A percentile compares a stretch with the other conserved stretches of the same genome.
phyloP scores from a whole-genome alignment of 2,329 filamentous ascomycete genomes.

The Hypoxylon sp. region DNA sequence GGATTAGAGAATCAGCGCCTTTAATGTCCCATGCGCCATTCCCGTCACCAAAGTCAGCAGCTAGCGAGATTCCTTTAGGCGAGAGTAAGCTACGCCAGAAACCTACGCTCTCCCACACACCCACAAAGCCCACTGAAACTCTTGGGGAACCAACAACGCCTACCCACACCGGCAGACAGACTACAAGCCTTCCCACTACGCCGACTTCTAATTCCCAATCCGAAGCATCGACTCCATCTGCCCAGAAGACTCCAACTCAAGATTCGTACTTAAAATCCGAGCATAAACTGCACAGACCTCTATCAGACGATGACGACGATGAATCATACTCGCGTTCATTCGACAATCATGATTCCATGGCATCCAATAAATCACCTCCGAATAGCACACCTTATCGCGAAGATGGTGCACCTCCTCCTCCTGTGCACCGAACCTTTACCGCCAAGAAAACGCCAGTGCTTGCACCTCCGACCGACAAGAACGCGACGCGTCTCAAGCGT shows the following conservation, averaged over 20 bases:
- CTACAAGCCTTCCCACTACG: constrained; percentile 52
- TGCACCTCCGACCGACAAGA: constrained; percentile 65
- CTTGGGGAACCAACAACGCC: constrained; percentile 55
- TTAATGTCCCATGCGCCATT: constrained; percentile 47
- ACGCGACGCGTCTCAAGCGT: constrained; percentile 69
- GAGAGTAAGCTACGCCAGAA: constrained; percentile 54
- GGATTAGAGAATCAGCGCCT: constrained; percentile 55
- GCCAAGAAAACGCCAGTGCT: constrained; percentile 59
- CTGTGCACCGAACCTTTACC: constrained; percentile 65
- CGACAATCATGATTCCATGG: constrained; percentile 56
- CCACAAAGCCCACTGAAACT: constrained; percentile 44
- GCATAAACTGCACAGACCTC: constrained; percentile 35
- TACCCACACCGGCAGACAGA: constrained; percentile 55
- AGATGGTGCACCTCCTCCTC: constrained; percentile 70
- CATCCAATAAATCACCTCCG: constrained; percentile 54
- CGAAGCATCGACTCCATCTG: constrained; percentile 48
- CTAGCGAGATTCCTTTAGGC: constrained; percentile 59
- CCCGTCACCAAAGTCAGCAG: constrained; percentile 46
- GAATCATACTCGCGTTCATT: constrained; percentile 40
- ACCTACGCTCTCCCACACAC: constrained; percentile 38
- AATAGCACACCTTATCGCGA: constrained; percentile 61
- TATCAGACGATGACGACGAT: constrained; percentile 33
- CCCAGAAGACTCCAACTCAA: constrained; percentile 59
- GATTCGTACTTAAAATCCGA: constrained; percentile 51
- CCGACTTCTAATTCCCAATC: constrained; percentile 46